Evolutionary conservation across 2,329 filamentous ascomycete genomes (phyloP).

Genomic region (Exophiala bonariae): DNA sequence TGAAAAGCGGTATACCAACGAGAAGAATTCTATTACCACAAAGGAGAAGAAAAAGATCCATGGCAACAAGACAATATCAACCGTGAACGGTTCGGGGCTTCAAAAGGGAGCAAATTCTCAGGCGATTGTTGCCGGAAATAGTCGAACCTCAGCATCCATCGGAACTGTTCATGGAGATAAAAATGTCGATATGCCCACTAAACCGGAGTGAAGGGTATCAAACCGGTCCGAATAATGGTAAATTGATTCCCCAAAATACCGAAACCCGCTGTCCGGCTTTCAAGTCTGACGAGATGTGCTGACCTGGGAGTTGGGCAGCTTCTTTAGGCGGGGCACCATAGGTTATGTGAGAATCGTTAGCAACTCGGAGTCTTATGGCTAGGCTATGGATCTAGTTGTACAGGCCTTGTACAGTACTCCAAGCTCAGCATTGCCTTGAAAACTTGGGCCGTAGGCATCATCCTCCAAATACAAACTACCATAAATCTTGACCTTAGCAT

Average conservation of each 20-base stretch:
- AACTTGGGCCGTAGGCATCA: no score
- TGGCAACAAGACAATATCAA: not conserved
- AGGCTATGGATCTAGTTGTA: no score
- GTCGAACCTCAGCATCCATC: not conserved
- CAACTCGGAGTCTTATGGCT: no score
- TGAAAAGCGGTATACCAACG: not conserved
- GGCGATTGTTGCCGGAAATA: not conserved
- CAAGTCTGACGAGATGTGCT: conserved; percentile 1
- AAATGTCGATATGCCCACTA: not conserved
- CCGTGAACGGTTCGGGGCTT: not conserved
- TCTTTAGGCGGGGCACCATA: no score
- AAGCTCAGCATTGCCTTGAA: no score
- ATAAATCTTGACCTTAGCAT: no score
- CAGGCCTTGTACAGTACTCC: no score
- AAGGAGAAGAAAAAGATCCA: not conserved
- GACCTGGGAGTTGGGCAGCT: no score
- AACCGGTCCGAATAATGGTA: not conserved
- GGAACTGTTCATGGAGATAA: conserved; percentile 1
- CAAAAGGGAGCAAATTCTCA: not conserved
- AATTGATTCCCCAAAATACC: conserved; percentile 3
- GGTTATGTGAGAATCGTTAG: no score
- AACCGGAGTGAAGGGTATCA: not conserved
- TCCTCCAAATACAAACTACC: no score
- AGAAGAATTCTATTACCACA: conserved; percentile 1
- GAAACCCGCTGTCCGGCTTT: conserved; percentile 3